Percentiles rank a stretch among this genome's conserved stretches.
These are phyloP conservation scores for Sapria himalayana DNA, from an alignment of 345 rosid genomes.

Conservation along the genomic window DNA sequence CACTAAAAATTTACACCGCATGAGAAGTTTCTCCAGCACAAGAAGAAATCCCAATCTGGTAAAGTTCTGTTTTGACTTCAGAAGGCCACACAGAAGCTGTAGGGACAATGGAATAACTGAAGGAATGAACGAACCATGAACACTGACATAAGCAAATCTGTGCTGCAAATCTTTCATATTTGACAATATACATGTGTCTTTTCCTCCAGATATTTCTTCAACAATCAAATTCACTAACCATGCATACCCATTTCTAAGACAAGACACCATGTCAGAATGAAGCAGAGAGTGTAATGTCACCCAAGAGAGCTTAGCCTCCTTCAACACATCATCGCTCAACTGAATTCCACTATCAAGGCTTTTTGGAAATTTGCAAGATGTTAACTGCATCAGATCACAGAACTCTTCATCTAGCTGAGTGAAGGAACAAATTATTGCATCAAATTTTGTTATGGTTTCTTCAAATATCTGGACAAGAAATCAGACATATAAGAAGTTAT, in stretches of 20 bases:
- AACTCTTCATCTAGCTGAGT: slow-evolving; percentile 84
- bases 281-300: slow-evolving; percentile 84
- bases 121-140: slow-evolving; percentile 33
- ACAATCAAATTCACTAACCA: slow-evolving; percentile 93
- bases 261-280: slow-evolving; percentile 67
- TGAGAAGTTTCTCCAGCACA: slow-evolving; percentile 86
- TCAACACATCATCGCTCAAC: slow-evolving; percentile 22
- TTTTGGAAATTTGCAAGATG: slow-evolving; percentile 45
- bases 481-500: slow-evolving; percentile 2
- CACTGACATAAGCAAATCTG: slow-evolving; percentile 55
- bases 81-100: slow-evolving; percentile 75
- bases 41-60: slow-evolving; percentile 81
- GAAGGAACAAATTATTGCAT: slow-evolving; percentile 55
- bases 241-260: slow-evolving; percentile 71
- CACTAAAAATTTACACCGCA: slow-evolving; percentile 76
- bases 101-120: slow-evolving; percentile 65
- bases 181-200: slow-evolving; percentile 39
- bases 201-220: slow-evolving; percentile 67
- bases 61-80: slow-evolving; percentile 55
- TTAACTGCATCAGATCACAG: slow-evolving; percentile 48
- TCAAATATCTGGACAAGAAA: slow-evolving; percentile 56
- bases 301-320: slow-evolving; percentile 59
- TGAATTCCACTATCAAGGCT: slow-evolving; percentile 22
- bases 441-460: slow-evolving; percentile 59
- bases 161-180: slow-evolving; percentile 47